Evolutionary conservation across 2,329 filamentous ascomycete species (phyloP).

Genomic region (Pseudogymnoascus sp.): DNA sequence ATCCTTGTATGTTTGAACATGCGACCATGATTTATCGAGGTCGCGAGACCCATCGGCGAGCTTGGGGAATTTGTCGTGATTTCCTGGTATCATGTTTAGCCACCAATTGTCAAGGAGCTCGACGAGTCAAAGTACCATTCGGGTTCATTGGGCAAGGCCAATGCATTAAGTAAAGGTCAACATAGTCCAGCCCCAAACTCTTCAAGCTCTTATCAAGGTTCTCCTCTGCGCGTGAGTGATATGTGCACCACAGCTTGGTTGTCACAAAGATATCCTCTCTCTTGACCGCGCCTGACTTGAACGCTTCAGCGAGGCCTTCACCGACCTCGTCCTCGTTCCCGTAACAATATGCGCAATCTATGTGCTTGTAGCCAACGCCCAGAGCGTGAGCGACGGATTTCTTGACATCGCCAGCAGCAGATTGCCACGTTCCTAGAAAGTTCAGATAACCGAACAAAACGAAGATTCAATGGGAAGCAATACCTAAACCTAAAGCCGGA

Average conservation of each 20-base stretch:
- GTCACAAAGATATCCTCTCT: slow-evolving; percentile 31
- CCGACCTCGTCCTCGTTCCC: slow-evolving; percentile 79
- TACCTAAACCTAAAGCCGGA: slow-evolving; percentile 35
- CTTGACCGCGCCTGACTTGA: slow-evolving; percentile 45
- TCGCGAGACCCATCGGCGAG: slow-evolving; percentile 23
- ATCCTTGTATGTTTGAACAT: slow-evolving; percentile 36
- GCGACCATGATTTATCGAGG: slow-evolving; percentile 15
- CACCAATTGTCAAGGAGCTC: background rate
- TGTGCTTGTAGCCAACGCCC: slow-evolving; percentile 44
- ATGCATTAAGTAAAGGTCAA: slow-evolving; percentile 46
- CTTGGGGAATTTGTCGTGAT: slow-evolving; percentile 13
- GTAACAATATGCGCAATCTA: slow-evolving; percentile 60
- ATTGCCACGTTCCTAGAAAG: slow-evolving; percentile 12
- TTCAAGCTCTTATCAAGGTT: slow-evolving; percentile 24
- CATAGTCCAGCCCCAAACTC: slow-evolving; percentile 39
- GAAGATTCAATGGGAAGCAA: background rate
- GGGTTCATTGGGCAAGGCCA: slow-evolving; percentile 61
- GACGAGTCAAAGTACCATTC: slow-evolving; percentile 33
- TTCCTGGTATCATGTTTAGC: slow-evolving; percentile 12
- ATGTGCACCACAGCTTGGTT: slow-evolving; percentile 33
- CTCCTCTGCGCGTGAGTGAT: slow-evolving; percentile 32
- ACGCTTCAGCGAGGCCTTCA: slow-evolving; percentile 63
- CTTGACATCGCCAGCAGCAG: slow-evolving; percentile 34
- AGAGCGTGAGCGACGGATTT: slow-evolving; percentile 32
- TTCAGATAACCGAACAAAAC: background rate